phyloP scores from a whole-genome alignment of 1,284 basidiomycete genomes.

The Rhodotorula mucilaginosa region DNA sequence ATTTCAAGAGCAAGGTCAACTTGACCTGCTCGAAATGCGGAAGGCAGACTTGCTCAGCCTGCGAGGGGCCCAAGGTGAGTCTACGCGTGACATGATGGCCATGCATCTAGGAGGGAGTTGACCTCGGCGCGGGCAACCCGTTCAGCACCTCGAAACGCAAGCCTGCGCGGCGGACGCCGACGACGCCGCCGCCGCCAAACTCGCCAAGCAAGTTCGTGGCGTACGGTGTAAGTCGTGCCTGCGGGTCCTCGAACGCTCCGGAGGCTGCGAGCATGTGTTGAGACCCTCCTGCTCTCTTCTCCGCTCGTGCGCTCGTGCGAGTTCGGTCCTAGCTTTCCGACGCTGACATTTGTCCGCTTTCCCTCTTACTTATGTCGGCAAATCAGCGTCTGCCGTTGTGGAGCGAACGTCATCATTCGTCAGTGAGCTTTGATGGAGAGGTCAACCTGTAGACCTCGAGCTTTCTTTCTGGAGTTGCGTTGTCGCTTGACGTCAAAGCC shows the following conservation, averaged over 20 bases:
- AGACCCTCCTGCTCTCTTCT: background rate
- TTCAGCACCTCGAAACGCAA: background rate
- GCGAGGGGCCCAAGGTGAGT: constrained; percentile 48
- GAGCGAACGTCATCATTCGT: background rate
- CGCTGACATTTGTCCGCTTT: background rate
- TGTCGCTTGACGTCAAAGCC: too few species aligned
- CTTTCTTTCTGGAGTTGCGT: too few species aligned
- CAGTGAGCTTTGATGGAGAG: too few species aligned
- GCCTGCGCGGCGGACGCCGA: constrained; percentile 7
- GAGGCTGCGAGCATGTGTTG: constrained; percentile 7
- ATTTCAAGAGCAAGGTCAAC: background rate
- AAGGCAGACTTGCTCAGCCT: constrained; percentile 52
- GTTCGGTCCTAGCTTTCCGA: too few species aligned
- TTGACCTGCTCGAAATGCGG: constrained; percentile 45
- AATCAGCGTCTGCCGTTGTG: background rate
- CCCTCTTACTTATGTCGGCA: too few species aligned
- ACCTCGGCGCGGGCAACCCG: too few species aligned
- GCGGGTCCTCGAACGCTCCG: constrained; percentile 1
- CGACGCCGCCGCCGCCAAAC: background rate
- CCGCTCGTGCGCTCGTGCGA: too few species aligned
- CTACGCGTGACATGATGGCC: too few species aligned
- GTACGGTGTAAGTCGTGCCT: background rate
- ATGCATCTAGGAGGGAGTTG: too few species aligned
- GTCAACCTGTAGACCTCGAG: too few species aligned
- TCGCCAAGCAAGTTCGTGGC: background rate